Percentiles rank a stretch among this genome's conserved stretches.
These are phyloP conservation scores for Dactylellina cionopaga DNA, from an alignment of 2,329 filamentous ascomycete genomes.

Conservation along the genomic window DNA sequence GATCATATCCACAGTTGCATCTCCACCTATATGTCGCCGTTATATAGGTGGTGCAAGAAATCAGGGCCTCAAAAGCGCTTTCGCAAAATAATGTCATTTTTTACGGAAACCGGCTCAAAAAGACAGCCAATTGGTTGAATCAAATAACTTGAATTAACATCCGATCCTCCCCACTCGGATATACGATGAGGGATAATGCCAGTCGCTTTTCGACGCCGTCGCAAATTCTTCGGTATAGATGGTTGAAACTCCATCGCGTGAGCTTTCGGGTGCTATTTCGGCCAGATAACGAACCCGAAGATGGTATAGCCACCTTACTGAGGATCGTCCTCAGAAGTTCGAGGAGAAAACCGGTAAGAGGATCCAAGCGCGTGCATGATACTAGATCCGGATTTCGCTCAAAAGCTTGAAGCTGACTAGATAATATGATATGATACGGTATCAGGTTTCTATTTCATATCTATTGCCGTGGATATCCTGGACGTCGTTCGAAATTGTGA, in stretches of 20 bases:
- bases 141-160: no score
- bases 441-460: constrained; percentile 15
- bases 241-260: neutral
- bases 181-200: no score
- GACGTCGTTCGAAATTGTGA: neutral
- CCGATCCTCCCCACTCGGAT: no score
- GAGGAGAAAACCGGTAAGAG: constrained; percentile 4
- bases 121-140: no score
- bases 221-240: no score
- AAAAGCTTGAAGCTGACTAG: no score
- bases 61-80: neutral
- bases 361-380: constrained; percentile 49
- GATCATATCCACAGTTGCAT: constrained; percentile 9
- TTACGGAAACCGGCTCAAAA: no score
- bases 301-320: neutral
- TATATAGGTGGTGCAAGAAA: constrained; percentile 41
- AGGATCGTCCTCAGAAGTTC: neutral
- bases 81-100: constrained; percentile 26
- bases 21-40: constrained; percentile 32
- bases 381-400: no score
- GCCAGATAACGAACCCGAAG: constrained; percentile 1
- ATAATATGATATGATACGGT: no score
- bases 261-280: neutral
- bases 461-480: constrained; percentile 36
- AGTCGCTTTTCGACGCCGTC: no score